Evolutionary conservation across 179 eudicot genomes (phyloP), one percentile per base, ranked within the genome.

Genomic region (Drosera spatulata): DNA sequence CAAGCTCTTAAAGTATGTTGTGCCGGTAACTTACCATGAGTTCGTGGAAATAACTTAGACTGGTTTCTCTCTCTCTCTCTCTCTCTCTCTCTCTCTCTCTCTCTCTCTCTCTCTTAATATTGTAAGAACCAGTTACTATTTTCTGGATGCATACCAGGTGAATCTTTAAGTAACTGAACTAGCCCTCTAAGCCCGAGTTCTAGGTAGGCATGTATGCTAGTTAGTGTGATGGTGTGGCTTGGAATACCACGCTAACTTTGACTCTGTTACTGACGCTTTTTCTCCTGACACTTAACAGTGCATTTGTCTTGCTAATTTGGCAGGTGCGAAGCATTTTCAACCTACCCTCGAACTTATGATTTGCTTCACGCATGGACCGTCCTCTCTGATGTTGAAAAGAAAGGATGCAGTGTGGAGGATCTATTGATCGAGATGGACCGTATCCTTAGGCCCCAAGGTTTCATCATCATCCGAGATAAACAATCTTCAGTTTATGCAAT

Each of bases 301-400:
- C 56, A 53, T 15, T 4, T 15, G 4, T 6, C 7, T 13, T 53
- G 37, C 39, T 11, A 53, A 7, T 53, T 22, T 53, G 41, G 41
- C 68, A 77, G 81, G 81, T 77, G 81, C 42, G 75, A 77, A 58
- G 69, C 81, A 1, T 77, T 70, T 58, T 77, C 81, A 3, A 77
- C 71, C 22, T 77, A 77, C 56, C 81, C 81, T 12, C 63, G 81
- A 60, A 77, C 81, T 0, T 77, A 77, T 38, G 81, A 77, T 58
- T 67, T 77, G 38, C 70, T 77, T 15, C 81, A 77, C 6, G 75
- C 81, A 1, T 73, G 75, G 81, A 65, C 61, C 0, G 48, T 73
- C 48, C 41, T 77, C 11, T 73, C 81, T 0, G 75, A 77, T 13
- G 40, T 71, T 6, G 78, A 69, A 45, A 67, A 61, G 68, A 70